Percentiles rank a stretch among this genome's conserved stretches.
These are phyloP conservation scores for Lycium ferocissimum DNA, from an alignment of 257 asterid species.

Conservation along the genomic window DNA sequence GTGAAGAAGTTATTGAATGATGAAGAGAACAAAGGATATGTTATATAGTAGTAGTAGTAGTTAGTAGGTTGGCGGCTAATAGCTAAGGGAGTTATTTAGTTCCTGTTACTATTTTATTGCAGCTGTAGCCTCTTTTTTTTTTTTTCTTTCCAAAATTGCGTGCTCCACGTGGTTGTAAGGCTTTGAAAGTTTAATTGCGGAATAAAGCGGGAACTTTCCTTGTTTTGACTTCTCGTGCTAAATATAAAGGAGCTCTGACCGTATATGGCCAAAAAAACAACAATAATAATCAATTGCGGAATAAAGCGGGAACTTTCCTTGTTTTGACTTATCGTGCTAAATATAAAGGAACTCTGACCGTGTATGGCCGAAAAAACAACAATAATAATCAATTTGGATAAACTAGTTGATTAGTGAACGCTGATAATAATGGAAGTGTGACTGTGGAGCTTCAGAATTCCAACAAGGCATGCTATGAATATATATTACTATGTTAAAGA, in stretches of 20 bases:
- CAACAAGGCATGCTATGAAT: neutral
- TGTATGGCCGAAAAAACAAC: neutral
- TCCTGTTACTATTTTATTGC: neutral
- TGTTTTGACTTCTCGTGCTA: neutral
- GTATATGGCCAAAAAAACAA: neutral
- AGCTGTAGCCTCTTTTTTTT: neutral
- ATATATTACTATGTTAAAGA: neutral
- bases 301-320: conserved; percentile 19
- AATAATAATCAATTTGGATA: neutral
- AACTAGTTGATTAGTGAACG: too few species aligned
- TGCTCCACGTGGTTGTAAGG: neutral
- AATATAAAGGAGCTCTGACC: neutral
- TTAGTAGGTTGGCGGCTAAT: neutral
- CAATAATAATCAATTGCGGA: too few species aligned
- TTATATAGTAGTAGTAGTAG: neutral
- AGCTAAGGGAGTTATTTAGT: neutral
- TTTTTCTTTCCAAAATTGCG: neutral
- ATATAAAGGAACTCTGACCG: neutral
- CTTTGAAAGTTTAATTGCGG: neutral
- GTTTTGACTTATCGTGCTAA: neutral
- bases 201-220: conserved; percentile 9
- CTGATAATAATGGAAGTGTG: neutral
- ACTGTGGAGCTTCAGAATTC: neutral
- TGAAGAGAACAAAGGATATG: neutral
- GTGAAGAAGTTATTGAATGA: neutral